phyloP scores from a whole-genome alignment of 1,139 yeast species.

The Kodamaea fungicola region DNA sequence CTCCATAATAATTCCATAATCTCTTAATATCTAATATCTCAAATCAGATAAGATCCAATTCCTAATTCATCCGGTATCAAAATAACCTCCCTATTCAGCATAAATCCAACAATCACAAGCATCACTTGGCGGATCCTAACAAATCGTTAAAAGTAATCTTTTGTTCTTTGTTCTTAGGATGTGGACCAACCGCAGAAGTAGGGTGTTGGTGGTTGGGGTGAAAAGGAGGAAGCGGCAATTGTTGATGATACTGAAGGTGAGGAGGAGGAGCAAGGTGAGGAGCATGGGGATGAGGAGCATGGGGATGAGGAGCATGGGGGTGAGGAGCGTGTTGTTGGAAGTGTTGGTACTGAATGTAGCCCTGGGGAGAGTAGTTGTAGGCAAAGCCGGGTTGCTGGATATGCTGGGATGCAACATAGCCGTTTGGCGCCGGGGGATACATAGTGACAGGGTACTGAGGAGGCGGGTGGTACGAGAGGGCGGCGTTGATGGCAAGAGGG shows the following conservation, averaged over 20 bases:
- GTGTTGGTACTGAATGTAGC: conserved; percentile 25
- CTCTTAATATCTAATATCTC: no score
- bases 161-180: conserved; percentile 23
- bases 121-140: conserved; percentile 31
- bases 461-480: conserved; percentile 15
- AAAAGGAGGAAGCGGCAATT: conserved; percentile 6
- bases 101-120: neutral
- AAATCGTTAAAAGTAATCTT: conserved; percentile 42
- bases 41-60: no score
- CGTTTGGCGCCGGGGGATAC: conserved; percentile 21
- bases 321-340: conserved; percentile 8
- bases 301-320: conserved; percentile 5
- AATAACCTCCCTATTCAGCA: neutral
- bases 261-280: conserved; percentile 1
- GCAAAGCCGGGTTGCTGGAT: conserved; percentile 26
- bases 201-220: conserved; percentile 9
- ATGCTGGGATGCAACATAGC: conserved; percentile 6
- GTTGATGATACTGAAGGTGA: conserved; percentile 1
- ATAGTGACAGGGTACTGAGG: conserved; percentile 31
- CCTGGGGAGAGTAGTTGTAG: conserved; percentile 30
- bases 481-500: conserved; percentile 2
- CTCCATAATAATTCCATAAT: no score
- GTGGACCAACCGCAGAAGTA: conserved; percentile 6
- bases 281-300: conserved; percentile 6
- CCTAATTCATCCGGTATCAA: no score